A percentile compares a stretch with the other conserved stretches of the same genome.
Conservation (phyloP, 2,329 filamentous ascomycete species). For the Alternaria infectoria region DNA sequence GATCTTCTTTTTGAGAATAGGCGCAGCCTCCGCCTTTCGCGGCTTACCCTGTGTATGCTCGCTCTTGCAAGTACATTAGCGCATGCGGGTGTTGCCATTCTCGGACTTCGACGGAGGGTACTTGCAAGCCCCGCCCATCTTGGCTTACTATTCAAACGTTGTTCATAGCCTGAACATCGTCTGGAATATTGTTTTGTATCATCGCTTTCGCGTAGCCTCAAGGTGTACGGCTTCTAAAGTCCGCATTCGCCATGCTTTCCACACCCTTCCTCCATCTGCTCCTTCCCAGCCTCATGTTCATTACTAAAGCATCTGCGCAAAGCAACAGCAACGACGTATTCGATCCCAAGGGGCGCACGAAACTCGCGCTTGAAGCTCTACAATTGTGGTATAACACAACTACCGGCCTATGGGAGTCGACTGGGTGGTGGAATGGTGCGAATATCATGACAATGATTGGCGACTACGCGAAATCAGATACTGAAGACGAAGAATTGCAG, state of each 20-base stretch:
- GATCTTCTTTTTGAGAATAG: not conserved
- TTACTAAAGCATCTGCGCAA: slow-evolving; percentile 31
- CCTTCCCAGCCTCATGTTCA: slow-evolving; percentile 16
- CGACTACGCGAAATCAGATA: slow-evolving; percentile 54
- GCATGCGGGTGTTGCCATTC: not conserved
- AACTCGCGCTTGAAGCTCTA: slow-evolving; percentile 53
- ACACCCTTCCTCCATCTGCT: slow-evolving; percentile 16
- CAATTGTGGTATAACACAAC: slow-evolving; percentile 67
- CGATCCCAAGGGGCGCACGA: slow-evolving; percentile 32
- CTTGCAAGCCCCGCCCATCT: not conserved
- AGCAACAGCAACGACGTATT: slow-evolving; percentile 15
- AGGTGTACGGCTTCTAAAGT: not conserved
- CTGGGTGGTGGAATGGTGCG: slow-evolving; percentile 77
- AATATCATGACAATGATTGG: slow-evolving; percentile 69
- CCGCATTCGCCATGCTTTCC: slow-evolving; percentile 21
- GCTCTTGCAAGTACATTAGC: not conserved
- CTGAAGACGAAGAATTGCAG: slow-evolving; percentile 39
- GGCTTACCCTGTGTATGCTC: not conserved
- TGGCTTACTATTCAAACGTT: not conserved
- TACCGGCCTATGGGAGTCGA: slow-evolving; percentile 68
- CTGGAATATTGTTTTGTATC: not conserved
- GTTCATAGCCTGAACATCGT: not conserved
- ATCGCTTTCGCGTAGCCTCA: not conserved
- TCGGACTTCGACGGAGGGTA: not conserved
- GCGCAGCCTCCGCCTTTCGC: not conserved